phyloP scores from a whole-genome alignment of 345 rosid genomes.

The Salix udensis region DNA sequence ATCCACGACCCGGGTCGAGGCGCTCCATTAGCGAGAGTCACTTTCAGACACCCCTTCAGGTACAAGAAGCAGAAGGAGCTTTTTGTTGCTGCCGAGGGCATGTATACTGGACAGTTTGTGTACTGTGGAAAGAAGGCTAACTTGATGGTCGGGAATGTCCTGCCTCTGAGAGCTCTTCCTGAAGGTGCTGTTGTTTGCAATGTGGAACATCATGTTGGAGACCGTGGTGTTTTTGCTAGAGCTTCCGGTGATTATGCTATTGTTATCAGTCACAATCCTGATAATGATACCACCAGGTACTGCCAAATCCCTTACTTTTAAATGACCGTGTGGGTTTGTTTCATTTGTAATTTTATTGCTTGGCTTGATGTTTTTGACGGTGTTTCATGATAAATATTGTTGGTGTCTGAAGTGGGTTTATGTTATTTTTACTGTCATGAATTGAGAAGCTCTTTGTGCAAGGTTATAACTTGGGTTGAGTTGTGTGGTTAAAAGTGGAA shows the following conservation, averaged over 20 bases:
- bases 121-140: slow-evolving; percentile 57
- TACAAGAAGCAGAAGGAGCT: slow-evolving; percentile 70
- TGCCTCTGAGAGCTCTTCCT: slow-evolving; percentile 55
- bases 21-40: slow-evolving; percentile 62
- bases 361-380: background rate
- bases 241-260: slow-evolving; percentile 63
- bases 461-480: background rate
- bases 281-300: slow-evolving; percentile 60
- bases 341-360: background rate
- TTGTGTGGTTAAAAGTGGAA: background rate
- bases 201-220: slow-evolving; percentile 73
- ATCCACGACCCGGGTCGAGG: slow-evolving; percentile 76
- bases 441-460: background rate
- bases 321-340: background rate
- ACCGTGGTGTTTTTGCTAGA: slow-evolving; percentile 59
- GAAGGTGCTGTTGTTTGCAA: slow-evolving; percentile 75
- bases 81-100: slow-evolving; percentile 62
- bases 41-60: slow-evolving; percentile 67
- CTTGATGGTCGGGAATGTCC: slow-evolving; percentile 51
- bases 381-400: background rate
- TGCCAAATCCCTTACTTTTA: no score
- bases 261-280: slow-evolving; percentile 63
- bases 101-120: slow-evolving; percentile 56
- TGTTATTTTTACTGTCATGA: background rate
- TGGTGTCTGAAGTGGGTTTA: background rate